phyloP scores from a whole-genome alignment of 805 yeast species.

The Candida ficus region DNA sequence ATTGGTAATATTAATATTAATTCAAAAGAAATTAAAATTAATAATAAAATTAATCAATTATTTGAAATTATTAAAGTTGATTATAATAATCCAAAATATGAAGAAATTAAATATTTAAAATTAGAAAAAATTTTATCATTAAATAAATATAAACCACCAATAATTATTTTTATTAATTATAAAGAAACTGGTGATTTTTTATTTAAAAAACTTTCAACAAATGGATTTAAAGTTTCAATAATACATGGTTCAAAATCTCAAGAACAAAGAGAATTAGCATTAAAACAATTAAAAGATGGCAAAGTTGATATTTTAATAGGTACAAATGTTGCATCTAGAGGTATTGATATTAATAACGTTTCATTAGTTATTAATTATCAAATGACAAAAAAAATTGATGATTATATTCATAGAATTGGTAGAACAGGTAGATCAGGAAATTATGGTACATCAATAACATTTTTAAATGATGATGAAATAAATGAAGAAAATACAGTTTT shows the following conservation, averaged over 20 bases:
- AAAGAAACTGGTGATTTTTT: constrained; percentile 69
- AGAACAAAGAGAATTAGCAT: constrained; percentile 76
- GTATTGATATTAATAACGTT: constrained; percentile 86
- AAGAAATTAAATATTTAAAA: constrained; percentile 39
- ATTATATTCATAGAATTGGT: constrained; percentile 89
- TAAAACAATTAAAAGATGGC: constrained; percentile 52
- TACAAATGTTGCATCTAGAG: constrained; percentile 95
- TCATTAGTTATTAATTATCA: constrained; percentile 83
- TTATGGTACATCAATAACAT: constrained; percentile 70
- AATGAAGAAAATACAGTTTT: constrained; percentile 7
- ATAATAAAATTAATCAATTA: constrained; percentile 62
- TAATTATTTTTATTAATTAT: constrained; percentile 78
- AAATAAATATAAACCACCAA: constrained; percentile 40
- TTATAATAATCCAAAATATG: constrained; percentile 32
- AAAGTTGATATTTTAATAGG: constrained; percentile 68
- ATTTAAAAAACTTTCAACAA: constrained; percentile 41
- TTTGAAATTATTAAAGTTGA: constrained; percentile 44
- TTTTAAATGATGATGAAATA: constrained; percentile 61
- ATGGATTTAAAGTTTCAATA: constrained; percentile 47
- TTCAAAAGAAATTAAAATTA: constrained; percentile 19
- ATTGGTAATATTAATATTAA: constrained; percentile 52
- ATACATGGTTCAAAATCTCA: constrained; percentile 89
- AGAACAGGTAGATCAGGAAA: constrained; percentile 96
- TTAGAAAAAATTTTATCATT: constrained; percentile 34
- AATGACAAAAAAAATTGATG: constrained; percentile 72